phyloP scores from a whole-genome alignment of 345 rosid species.

The Nasturtium officinale region DNA sequence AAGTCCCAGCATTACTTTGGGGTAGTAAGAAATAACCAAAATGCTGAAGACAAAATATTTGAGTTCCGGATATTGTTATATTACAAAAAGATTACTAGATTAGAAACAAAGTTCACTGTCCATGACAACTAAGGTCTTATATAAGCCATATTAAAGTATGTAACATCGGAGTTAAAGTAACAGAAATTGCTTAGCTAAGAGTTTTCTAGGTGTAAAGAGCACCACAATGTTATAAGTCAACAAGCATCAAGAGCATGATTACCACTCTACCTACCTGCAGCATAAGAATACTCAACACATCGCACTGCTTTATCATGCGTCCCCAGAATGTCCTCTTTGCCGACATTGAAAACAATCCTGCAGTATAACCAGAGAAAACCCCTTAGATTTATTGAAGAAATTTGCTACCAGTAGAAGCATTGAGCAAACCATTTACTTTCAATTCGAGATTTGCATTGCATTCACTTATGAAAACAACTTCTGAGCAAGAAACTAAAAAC shows the following conservation, averaged over 20 bases:
- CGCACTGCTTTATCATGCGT: slow-evolving; percentile 90
- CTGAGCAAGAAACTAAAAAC: background rate
- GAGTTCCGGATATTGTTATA: background rate
- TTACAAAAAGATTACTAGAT: background rate
- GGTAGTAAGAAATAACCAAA: slow-evolving; percentile 6
- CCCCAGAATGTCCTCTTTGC: slow-evolving; percentile 88
- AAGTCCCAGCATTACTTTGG: background rate
- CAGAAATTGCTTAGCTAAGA: background rate
- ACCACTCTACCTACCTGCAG: slow-evolving; percentile 63
- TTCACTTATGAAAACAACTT: background rate
- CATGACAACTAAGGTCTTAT: background rate
- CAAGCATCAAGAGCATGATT: background rate
- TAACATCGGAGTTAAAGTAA: background rate
- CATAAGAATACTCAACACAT: slow-evolving; percentile 95
- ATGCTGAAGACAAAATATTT: background rate
- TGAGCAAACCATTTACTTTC: background rate
- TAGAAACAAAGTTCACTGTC: background rate
- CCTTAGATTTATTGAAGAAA: background rate
- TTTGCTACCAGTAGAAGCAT: background rate
- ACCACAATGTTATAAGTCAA: background rate
- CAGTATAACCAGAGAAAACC: slow-evolving; percentile 34
- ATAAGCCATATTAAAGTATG: background rate
- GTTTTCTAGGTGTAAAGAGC: slow-evolving; percentile 8
- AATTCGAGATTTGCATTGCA: background rate
- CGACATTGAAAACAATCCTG: slow-evolving; percentile 82